Evolutionary conservation across 2,329 filamentous ascomycete genomes (phyloP), one percentile per base, ranked within the genome.

Genomic region (Eutypa lata): DNA sequence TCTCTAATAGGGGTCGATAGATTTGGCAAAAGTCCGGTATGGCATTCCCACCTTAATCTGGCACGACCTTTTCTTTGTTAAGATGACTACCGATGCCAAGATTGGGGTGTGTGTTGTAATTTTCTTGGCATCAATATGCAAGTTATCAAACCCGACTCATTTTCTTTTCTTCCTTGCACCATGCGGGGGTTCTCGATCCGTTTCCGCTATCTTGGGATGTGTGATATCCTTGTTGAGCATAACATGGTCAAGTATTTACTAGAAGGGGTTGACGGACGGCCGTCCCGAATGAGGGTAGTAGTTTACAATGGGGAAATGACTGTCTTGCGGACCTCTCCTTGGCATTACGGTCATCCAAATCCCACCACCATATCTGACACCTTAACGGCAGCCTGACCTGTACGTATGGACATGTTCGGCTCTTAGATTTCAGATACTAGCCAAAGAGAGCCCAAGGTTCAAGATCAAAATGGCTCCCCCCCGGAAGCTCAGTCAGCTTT

Each of bases 181-280:
- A 55, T 60, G 56, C 59, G 59, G 59, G 57, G 59, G 48, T 53
- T 58, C 53, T 61, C 53, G 52, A 59, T 60, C 57, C 57, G 59
- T 55, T 53, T 58, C 57, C 50, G 55, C 57, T 48, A 56, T n/a
- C n/a, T n/a, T n/a, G n/a, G n/a, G n/a, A n/a, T n/a, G n/a, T n/a
- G n/a, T n/a, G n/a, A n/a, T n/a, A n/a, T n/a, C 53, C 53, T 55
- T 53, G 48, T 50, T 48, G 43, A 53, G 48, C 44, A 53, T 53
- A 24, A 51, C 37, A 51, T 38, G 47, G 43, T 43, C 43, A 43
- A 53, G 47, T 49, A 42, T 48, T 47, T 35, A 35, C 31, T 35
- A 35, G 14, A 35, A 35, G 31, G 31, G 31, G 31, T 35, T 8
- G 31, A 8, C 31, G 31, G 31, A 35, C 31, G 31, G 31, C 31